These are phyloP conservation scores for Diaporthe longicolla DNA, from an alignment of 2,329 filamentous ascomycete species.

Conservation along the genomic window DNA sequence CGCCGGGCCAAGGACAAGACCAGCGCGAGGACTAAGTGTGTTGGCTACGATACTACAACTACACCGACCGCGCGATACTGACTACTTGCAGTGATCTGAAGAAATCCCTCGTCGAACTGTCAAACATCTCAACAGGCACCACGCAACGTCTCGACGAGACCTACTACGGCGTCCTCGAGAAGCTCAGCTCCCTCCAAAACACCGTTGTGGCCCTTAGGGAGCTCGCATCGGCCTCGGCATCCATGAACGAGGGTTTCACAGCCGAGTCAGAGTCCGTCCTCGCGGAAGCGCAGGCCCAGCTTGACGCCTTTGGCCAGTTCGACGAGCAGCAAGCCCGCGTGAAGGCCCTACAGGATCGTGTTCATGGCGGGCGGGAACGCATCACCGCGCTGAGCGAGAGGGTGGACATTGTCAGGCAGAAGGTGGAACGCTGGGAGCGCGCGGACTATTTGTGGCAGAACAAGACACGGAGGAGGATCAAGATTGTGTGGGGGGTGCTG, in stretches of 20 bases:
- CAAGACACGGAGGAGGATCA: conserved; percentile 73
- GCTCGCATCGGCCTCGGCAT: conserved; percentile 73
- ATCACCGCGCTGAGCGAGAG: conserved; percentile 73
- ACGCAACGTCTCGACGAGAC: conserved; percentile 79
- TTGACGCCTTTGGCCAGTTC: conserved; percentile 74
- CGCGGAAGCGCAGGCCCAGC: conserved; percentile 71
- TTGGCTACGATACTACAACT: conserved; percentile 43
- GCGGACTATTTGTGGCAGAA: conserved; percentile 78
- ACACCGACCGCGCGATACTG: conserved; percentile 26
- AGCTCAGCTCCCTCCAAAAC: conserved; percentile 73
- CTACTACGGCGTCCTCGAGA: conserved; percentile 81
- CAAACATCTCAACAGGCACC: conserved; percentile 71
- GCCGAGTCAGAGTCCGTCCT: conserved; percentile 71
- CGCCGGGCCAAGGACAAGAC: conserved; percentile 59
- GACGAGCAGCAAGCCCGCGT: conserved; percentile 76
- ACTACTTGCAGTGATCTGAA: conserved; percentile 61
- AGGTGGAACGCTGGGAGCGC: conserved; percentile 77
- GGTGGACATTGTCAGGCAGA: conserved; percentile 73
- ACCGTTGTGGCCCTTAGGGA: conserved; percentile 77
- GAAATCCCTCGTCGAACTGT: conserved; percentile 67
- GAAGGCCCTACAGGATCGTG: conserved; percentile 71
- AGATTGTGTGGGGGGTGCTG: conserved; percentile 74
- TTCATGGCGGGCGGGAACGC: conserved; percentile 71
- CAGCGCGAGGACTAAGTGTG: conserved; percentile 58
- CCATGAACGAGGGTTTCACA: conserved; percentile 71